Percentiles rank a stretch among this genome's conserved stretches.
Evolutionary conservation across 108 stramenopile genomes (phyloP).

Genomic region (Fragilariopsis cylindrus): DNA sequence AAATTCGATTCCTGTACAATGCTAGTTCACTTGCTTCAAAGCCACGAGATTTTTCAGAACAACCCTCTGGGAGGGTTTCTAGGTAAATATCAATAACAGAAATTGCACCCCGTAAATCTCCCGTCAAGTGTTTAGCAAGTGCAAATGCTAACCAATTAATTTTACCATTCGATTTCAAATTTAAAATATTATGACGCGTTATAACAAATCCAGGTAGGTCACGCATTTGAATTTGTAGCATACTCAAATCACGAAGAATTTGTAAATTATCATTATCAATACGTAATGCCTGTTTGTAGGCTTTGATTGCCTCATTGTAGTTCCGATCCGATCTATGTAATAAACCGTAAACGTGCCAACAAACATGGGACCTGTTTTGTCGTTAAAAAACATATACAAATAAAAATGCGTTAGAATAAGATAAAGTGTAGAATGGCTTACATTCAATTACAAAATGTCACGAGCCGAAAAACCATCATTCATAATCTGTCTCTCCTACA

Average conservation of each 20-base stretch:
- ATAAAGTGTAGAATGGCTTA: background rate
- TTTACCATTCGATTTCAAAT: constrained; percentile 80
- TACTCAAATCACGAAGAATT: constrained; percentile 92
- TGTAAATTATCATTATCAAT: constrained; percentile 92
- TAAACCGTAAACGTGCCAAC: constrained; percentile 99
- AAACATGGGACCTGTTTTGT: constrained; percentile 85
- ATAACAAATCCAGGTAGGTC: constrained; percentile 90
- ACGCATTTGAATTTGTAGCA: constrained; percentile 92
- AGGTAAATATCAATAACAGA: constrained; percentile 89
- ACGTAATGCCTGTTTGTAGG: constrained; percentile 95
- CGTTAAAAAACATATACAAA: background rate
- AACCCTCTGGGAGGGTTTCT: constrained; percentile 65
- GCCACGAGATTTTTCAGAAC: constrained; percentile 61
- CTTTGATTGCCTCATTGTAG: constrained; percentile 97
- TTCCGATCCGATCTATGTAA: constrained; percentile 94
- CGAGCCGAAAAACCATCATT: background rate
- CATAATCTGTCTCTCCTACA: background rate
- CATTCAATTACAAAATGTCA: background rate
- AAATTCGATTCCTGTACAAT: constrained; percentile 84
- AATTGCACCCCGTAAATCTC: constrained; percentile 78
- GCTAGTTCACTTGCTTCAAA: constrained; percentile 94
- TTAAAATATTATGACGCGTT: constrained; percentile 85
- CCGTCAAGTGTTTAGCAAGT: constrained; percentile 85
- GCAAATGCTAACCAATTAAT: constrained; percentile 95
- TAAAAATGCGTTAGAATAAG: background rate